phyloP scores from a whole-genome alignment of 495 filamentous ascomycete genomes.

The Penicillium riverlandense region DNA sequence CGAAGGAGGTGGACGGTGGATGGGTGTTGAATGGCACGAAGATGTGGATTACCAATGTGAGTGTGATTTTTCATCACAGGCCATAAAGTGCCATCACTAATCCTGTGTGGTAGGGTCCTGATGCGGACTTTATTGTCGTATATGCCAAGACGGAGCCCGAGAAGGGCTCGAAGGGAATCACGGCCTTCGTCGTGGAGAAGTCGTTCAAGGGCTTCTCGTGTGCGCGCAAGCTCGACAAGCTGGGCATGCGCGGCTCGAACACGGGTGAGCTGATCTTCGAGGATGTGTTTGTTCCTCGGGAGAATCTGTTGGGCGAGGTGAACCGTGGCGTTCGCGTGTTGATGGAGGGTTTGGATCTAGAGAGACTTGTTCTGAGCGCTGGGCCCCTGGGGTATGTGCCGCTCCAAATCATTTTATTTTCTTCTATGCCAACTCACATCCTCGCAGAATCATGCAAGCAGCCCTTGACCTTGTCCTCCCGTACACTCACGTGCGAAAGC shows the following conservation, averaged over 20 bases:
- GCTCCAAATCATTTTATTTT: background rate
- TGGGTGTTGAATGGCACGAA: constrained; percentile 86
- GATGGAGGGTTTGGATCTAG: constrained; percentile 94
- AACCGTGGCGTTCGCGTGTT: constrained; percentile 82
- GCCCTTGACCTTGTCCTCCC: constrained; percentile 81
- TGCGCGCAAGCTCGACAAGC: constrained; percentile 90
- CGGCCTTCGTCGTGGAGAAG: constrained; percentile 84
- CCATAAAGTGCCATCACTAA: background rate
- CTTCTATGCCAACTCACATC: constrained; percentile 3
- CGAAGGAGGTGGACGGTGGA: constrained; percentile 74
- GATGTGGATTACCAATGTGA: constrained; percentile 98
- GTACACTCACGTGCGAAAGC: constrained; percentile 81
- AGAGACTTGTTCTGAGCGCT: constrained; percentile 85
- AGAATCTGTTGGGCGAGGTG: constrained; percentile 72
- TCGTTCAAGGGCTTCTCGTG: constrained; percentile 70
- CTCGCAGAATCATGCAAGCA: constrained; percentile 79
- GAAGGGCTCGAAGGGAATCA: constrained; percentile 82
- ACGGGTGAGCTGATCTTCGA: constrained; percentile 94
- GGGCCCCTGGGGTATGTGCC: constrained; percentile 66
- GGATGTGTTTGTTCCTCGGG: constrained; percentile 78
- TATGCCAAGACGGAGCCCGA: constrained; percentile 91
- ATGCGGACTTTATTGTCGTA: constrained; percentile 81
- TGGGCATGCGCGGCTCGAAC: constrained; percentile 96
- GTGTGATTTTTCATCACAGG: constrained; percentile 8
- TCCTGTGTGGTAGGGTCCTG: constrained; percentile 57